Percentiles rank a stretch among this genome's conserved stretches.
Conservation (phyloP, 2,329 filamentous ascomycete species). For the Hypoxylon sp. region DNA sequence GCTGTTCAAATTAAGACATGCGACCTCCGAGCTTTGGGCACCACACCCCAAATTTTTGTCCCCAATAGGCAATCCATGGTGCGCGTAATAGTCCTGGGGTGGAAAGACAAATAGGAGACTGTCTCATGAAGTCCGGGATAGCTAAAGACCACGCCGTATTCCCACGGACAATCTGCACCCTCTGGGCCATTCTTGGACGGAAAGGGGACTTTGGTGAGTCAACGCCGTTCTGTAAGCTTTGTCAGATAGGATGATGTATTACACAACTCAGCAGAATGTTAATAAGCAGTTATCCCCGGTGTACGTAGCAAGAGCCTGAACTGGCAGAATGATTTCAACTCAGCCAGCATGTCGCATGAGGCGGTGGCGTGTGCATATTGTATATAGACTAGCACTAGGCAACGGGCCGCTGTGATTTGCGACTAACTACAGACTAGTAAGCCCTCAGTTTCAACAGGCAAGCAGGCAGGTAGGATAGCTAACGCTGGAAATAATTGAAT, state of each 20-base stretch:
- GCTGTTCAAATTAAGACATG: constrained; percentile 36
- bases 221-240: constrained; percentile 40
- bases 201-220: constrained; percentile 25
- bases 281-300: constrained; percentile 22
- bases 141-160: constrained; percentile 26
- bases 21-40: constrained; percentile 34
- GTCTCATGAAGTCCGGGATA: constrained; percentile 38
- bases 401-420: constrained; percentile 36
- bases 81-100: constrained; percentile 9
- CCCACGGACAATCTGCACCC: constrained; percentile 21
- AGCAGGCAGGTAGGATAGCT: constrained; percentile 23
- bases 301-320: constrained; percentile 5
- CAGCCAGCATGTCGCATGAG: constrained; percentile 26
- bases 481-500: constrained; percentile 32
- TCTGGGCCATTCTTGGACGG: constrained; percentile 5
- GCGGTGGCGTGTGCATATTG: constrained; percentile 27
- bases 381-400: constrained; percentile 27
- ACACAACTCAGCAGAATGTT: constrained; percentile 14
- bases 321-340: constrained; percentile 24
- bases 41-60: constrained; percentile 3
- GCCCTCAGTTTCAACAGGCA: constrained; percentile 30
- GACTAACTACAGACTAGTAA: constrained; percentile 39
- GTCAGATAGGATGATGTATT: constrained; percentile 39
- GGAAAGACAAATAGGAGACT: constrained; percentile 36
- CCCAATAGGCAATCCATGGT: constrained; percentile 19